Conservation (phyloP, 2,329 filamentous ascomycete genomes). For the Aspergillus aculeatinus region DNA sequence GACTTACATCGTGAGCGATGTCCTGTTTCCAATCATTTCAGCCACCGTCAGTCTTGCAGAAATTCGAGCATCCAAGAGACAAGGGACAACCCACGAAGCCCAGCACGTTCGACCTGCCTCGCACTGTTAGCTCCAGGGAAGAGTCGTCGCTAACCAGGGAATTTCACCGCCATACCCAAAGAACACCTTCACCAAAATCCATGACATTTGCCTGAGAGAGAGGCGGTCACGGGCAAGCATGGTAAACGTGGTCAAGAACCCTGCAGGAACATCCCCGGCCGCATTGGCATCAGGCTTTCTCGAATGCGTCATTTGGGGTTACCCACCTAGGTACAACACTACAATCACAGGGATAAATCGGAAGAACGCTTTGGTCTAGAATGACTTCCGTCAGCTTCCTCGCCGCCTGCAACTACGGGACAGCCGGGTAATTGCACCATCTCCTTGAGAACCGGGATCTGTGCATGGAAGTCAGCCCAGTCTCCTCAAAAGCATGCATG, state of each 20-base stretch:
- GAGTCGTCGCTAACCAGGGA: constrained; percentile 12
- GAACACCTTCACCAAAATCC: constrained; percentile 62
- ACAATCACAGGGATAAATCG: constrained; percentile 77
- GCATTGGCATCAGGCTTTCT: not conserved
- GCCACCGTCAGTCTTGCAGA: constrained; percentile 36
- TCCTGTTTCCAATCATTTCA: constrained; percentile 43
- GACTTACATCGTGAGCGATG: constrained; percentile 40
- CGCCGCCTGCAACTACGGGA: not conserved
- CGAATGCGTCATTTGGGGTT: constrained; percentile 2
- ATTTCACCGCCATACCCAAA: constrained; percentile 51
- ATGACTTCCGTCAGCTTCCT: constrained; percentile 27
- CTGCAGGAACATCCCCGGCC: constrained; percentile 34
- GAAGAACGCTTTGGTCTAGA: constrained; percentile 76
- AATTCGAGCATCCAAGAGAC: constrained; percentile 13
- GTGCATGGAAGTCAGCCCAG: constrained; percentile 22
- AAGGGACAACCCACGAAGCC: constrained; percentile 54
- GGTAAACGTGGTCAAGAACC: constrained; percentile 79
- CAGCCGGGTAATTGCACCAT: constrained; percentile 59
- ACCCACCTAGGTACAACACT: constrained; percentile 66
- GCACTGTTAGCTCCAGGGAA: constrained; percentile 26
- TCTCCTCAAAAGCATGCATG: constrained; percentile 10
- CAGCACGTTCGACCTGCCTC: constrained; percentile 52
- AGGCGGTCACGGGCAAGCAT: constrained; percentile 59
- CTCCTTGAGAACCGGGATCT: constrained; percentile 85
- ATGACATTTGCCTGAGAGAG: constrained; percentile 57